Percentiles rank a stretch among this genome's conserved stretches.
Evolutionary conservation across 148 eudicot species (phyloP).

Genomic region (Camellia granthamiana): DNA sequence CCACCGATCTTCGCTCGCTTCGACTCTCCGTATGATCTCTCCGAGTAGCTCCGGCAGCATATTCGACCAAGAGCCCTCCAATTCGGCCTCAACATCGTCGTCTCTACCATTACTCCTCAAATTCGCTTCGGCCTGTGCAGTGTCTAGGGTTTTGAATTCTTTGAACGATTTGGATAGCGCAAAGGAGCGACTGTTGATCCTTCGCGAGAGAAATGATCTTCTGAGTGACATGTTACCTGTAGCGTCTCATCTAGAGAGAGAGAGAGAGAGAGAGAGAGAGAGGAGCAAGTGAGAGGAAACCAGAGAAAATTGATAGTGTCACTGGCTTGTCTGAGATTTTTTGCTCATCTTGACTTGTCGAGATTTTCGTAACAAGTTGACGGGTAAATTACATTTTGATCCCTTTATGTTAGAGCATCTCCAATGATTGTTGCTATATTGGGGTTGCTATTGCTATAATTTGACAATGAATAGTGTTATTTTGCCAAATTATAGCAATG

Average conservation of each 20-base stretch:
- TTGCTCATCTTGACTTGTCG: too few relatives aligned
- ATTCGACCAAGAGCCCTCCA: slow-evolving; percentile 42
- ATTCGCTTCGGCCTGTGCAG: background rate
- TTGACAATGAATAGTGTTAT: too few relatives aligned
- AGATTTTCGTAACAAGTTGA: too few relatives aligned
- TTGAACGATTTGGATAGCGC: slow-evolving; percentile 46
- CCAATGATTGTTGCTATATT: too few relatives aligned
- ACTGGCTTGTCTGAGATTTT: too few relatives aligned
- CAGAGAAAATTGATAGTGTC: too few relatives aligned
- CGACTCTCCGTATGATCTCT: slow-evolving; percentile 73
- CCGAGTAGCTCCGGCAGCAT: slow-evolving; percentile 75
- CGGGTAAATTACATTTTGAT: too few relatives aligned
- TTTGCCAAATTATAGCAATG: too few relatives aligned
- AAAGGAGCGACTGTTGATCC: slow-evolving; percentile 47
- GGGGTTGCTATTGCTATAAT: too few relatives aligned
- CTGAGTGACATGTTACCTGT: slow-evolving; percentile 47
- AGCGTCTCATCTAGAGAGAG: slow-evolving; percentile 27
- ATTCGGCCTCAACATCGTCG: background rate
- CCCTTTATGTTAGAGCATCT: too few relatives aligned
- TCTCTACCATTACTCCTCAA: background rate
- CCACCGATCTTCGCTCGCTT: slow-evolving; percentile 73
- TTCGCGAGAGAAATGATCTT: slow-evolving; percentile 56
- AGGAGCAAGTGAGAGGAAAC: background rate
- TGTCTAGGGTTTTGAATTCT: slow-evolving; percentile 20
- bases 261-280: slow-evolving; percentile 15